A percentile compares a stretch with the other conserved stretches of the same genome.
Conservation (phyloP, 495 filamentous ascomycete genomes). For the Schizothecium vesticola region DNA sequence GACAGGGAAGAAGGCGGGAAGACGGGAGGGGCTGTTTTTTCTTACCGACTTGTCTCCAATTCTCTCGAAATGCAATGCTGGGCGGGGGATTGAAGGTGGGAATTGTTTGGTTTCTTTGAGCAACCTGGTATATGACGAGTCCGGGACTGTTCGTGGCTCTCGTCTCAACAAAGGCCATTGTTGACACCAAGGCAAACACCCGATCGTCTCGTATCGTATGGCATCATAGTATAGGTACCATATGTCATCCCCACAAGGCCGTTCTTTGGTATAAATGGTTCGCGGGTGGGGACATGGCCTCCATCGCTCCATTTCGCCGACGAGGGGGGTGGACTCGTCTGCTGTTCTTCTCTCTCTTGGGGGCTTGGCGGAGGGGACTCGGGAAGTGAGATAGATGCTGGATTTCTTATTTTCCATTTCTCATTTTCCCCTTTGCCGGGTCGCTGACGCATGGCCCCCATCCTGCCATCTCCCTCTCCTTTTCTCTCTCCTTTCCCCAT, state of each 20-base stretch:
- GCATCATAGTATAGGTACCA: background rate
- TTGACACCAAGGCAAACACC: background rate
- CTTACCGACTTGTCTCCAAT: background rate
- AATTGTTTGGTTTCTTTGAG: background rate
- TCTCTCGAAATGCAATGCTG: background rate
- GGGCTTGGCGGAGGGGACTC: background rate
- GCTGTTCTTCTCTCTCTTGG: background rate
- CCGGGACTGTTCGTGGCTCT: background rate
- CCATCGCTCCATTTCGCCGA: background rate
- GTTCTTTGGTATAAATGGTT: too few relatives aligned
- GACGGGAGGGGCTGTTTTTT: background rate
- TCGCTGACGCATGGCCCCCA: constrained; percentile 10
- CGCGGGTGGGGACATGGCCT: background rate
- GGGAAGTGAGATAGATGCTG: background rate
- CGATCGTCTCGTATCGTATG: background rate
- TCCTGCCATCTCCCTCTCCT: background rate
- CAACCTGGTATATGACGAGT: background rate
- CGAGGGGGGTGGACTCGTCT: background rate
- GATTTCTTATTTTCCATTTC: background rate
- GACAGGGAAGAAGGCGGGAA: background rate
- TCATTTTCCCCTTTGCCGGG: background rate
- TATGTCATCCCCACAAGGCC: background rate
- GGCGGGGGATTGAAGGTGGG: background rate
- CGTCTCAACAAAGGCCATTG: background rate
- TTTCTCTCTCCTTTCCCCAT: background rate